Evolutionary conservation across 768 basidiomycete genomes (phyloP), one percentile per base, ranked within the genome.

Genomic region (Lactarius vividus): DNA sequence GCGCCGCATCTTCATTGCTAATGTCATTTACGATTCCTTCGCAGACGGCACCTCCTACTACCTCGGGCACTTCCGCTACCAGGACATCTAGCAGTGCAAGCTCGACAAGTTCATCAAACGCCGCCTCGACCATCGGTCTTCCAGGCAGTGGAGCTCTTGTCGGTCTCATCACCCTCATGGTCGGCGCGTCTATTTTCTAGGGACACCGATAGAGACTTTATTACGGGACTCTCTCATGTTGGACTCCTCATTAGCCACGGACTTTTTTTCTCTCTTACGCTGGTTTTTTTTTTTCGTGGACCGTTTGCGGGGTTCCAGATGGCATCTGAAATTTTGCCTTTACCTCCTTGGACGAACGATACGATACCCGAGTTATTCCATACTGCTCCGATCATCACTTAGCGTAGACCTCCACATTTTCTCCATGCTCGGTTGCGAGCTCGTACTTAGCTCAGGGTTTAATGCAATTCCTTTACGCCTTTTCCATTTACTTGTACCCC

Each of bases 151-250:
- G 61, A 31, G 33, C 28, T 35, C 16, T 62, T 13, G 8, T 66
- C 7, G 15, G 29, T 20, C 2, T 63, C 4, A 7, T 59, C 26
- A 40, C 52, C 15, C 8, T 59, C 16, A 18, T 39, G 28, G 9
- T 58, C 4, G 61, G 61, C 13, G 15, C 52, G 15, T 59, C 26
- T 40, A n/a, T 63, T 58, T 58, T 58, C 26, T 66, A 62, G 26
- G 52, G 31, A 62, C 40, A 16, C 11, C 37, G 10, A n/a, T 39
- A 60, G n/a, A 23, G 54, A 65, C 52, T 5, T 40, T 64, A 58
- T 59, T 59, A 18, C 26, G 16, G 39, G 29, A 40, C 31, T 20
- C 13, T n/a, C n/a, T n/a, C n/a, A 29, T 37, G 15, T 57, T 4
- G 59, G 59, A 60, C 53, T 44, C 20, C 40, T 11, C 20, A 40